phyloP scores from a whole-genome alignment of 306 rosid species.

The Cucumis hystrix region DNA sequence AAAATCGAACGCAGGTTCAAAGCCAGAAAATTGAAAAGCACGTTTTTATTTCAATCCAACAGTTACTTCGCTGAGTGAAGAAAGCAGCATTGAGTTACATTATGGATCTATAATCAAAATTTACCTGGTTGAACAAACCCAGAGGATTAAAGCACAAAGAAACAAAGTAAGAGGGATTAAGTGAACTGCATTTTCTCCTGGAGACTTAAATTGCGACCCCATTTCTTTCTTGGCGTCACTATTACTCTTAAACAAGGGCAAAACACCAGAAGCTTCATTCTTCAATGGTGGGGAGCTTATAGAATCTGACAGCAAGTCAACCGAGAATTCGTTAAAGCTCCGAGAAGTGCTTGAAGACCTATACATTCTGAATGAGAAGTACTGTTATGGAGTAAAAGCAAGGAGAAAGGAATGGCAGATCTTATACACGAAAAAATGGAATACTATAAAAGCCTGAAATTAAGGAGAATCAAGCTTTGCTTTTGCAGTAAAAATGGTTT shows the following conservation, averaged over 20 bases:
- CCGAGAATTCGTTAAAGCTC: constrained; percentile 24
- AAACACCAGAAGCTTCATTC: constrained; percentile 16
- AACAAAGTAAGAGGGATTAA: constrained; percentile 48
- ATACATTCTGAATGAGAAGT: constrained; percentile 13
- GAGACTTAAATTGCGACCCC: constrained; percentile 10
- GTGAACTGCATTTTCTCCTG: constrained; percentile 44
- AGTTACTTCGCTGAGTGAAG: not conserved
- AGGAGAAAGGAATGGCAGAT: not conserved
- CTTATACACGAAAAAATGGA: not conserved
- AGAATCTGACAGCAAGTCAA: constrained; percentile 11
- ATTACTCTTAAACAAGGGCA: constrained; percentile 29
- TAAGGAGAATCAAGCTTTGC: constrained; percentile 7
- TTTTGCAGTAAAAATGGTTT: constrained; percentile 13
- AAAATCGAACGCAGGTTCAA: not conserved
- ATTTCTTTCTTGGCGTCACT: constrained; percentile 31
- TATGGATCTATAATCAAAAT: not conserved
- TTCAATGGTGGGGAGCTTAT: constrained; percentile 17
- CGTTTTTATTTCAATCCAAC: not conserved
- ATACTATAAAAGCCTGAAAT: constrained; percentile 6
- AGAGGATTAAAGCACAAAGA: constrained; percentile 56
- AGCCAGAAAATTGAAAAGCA: not conserved
- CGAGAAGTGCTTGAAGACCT: constrained; percentile 25
- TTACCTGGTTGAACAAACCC: constrained; percentile 45
- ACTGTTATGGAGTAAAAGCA: not conserved
- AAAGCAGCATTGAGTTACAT: not conserved